These are phyloP conservation scores for Breviolum minutum DNA, from an alignment of 73 alveolate species.

Conservation along the genomic window DNA sequence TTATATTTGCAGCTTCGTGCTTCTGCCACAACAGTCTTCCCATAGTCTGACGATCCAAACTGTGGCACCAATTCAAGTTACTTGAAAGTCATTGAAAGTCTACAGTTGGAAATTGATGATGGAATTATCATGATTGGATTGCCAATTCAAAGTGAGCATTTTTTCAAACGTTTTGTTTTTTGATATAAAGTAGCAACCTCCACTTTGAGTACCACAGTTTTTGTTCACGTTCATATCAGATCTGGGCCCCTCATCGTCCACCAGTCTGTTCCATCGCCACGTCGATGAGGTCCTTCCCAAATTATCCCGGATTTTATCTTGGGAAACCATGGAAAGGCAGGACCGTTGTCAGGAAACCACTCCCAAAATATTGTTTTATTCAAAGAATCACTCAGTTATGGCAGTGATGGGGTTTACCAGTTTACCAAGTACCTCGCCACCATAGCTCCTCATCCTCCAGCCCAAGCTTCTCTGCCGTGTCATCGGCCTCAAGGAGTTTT, in stretches of 20 bases:
- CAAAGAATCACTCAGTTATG: no score
- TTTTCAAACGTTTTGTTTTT: no score
- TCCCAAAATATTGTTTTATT: no score
- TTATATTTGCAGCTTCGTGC: constrained; percentile 1
- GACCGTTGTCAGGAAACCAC: no score
- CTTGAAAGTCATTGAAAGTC: neutral
- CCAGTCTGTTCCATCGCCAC: constrained; percentile 94
- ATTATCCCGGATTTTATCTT: no score
- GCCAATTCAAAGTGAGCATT: no score
- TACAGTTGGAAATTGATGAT: neutral
- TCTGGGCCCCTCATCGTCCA: constrained; percentile 16
- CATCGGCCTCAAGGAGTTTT: constrained; percentile 90
- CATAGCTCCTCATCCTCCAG: constrained; percentile 70
- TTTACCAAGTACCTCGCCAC: neutral
- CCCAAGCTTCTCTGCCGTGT: constrained; percentile 86
- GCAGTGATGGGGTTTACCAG: neutral
- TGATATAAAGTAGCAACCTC: no score
- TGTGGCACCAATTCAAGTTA: constrained; percentile 36
- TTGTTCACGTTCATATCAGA: neutral
- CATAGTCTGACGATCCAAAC: neutral
- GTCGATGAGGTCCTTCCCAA: constrained; percentile 52
- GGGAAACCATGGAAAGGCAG: no score
- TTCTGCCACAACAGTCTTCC: constrained; percentile 37
- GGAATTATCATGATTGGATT: neutral
- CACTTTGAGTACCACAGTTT: constrained; percentile 2